Percentiles rank a stretch among this genome's conserved stretches.
Evolutionary conservation across 2,329 filamentous ascomycete genomes (phyloP).

Genomic region (Niveomyces coronatus): DNA sequence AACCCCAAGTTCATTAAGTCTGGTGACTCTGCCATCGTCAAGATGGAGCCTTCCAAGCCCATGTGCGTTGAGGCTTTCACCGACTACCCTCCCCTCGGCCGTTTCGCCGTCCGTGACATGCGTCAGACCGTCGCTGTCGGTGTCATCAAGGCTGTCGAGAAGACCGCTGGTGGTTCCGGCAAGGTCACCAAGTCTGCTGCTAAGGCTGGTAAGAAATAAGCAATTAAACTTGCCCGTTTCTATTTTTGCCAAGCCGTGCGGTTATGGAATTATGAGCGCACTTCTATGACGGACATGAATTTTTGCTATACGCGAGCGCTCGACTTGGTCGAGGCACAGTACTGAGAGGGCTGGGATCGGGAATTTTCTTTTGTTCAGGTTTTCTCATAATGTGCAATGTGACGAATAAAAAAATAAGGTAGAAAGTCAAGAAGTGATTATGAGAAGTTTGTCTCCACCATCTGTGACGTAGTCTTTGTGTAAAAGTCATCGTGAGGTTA

Average conservation of each 20-base stretch:
- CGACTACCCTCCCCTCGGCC: constrained; percentile 97
- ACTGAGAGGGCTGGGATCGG: constrained; percentile 32
- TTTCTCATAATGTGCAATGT: constrained; percentile 33
- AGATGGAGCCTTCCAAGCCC: constrained; percentile 99
- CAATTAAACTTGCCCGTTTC: constrained; percentile 15
- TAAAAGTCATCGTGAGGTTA: too few species aligned
- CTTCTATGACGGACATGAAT: constrained; percentile 36
- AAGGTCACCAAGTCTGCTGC: constrained; percentile 66
- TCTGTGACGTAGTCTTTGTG: too few species aligned
- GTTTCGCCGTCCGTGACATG: constrained; percentile 99
- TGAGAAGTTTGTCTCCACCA: constrained; percentile 6
- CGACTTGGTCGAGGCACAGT: constrained; percentile 30
- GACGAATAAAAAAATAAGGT: constrained; percentile 36
- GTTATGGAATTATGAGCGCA: constrained; percentile 25
- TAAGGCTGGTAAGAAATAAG: constrained; percentile 68
- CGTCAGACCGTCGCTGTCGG: constrained; percentile 80
- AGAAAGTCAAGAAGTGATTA: constrained; percentile 36
- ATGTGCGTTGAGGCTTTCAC: constrained; percentile 99
- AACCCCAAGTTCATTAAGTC: constrained; percentile 99
- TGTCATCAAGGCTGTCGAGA: constrained; percentile 85
- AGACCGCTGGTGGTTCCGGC: constrained; percentile 43
- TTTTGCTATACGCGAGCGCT: constrained; percentile 35
- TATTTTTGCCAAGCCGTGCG: constrained; percentile 12
- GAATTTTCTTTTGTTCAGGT: constrained; percentile 27
- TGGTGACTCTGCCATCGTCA: constrained; percentile 99